Evolutionary conservation across 352 stramenopile genomes (phyloP).

Genomic region (Thalassiosira oceanica): DNA sequence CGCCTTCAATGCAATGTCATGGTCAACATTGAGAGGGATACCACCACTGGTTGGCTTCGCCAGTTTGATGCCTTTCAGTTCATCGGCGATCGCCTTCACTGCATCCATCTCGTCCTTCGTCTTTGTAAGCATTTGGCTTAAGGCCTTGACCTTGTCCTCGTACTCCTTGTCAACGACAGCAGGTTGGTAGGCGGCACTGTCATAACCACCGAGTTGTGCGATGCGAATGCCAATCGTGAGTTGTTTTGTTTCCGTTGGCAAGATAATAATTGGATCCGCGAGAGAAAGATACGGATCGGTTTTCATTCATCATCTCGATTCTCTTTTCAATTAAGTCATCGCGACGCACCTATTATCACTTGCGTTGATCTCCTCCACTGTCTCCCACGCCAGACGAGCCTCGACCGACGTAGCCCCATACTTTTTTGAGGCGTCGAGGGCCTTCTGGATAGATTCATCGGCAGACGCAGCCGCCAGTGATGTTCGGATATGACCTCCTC

Average conservation of each 20-base stretch:
- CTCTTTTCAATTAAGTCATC: not conserved
- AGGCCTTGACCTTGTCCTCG: conserved; percentile 44
- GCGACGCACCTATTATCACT: conserved; percentile 55
- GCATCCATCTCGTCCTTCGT: conserved; percentile 56
- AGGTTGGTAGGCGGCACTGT: conserved; percentile 53
- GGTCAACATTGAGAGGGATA: not conserved
- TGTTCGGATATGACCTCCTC: not conserved
- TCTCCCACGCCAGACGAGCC: conserved; percentile 69
- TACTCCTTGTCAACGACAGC: conserved; percentile 54
- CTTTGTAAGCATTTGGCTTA: conserved; percentile 49
- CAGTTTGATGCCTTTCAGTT: conserved; percentile 60
- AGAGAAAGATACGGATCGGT: not conserved
- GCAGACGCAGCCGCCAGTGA: conserved; percentile 1
- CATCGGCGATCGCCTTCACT: conserved; percentile 43
- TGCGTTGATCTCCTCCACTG: conserved; percentile 70
- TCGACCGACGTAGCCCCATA: conserved; percentile 53
- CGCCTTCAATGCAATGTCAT: conserved; percentile 30
- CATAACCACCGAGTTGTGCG: not conserved
- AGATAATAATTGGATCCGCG: not conserved
- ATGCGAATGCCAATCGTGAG: too few relatives aligned
- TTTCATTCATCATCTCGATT: not conserved
- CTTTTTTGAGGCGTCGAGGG: conserved; percentile 56
- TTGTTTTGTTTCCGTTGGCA: not conserved
- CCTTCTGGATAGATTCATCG: conserved; percentile 47
- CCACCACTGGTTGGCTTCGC: conserved; percentile 1